These are phyloP conservation scores for Salvia splendens DNA, from an alignment of 257 asterid species.

Conservation along the genomic window DNA sequence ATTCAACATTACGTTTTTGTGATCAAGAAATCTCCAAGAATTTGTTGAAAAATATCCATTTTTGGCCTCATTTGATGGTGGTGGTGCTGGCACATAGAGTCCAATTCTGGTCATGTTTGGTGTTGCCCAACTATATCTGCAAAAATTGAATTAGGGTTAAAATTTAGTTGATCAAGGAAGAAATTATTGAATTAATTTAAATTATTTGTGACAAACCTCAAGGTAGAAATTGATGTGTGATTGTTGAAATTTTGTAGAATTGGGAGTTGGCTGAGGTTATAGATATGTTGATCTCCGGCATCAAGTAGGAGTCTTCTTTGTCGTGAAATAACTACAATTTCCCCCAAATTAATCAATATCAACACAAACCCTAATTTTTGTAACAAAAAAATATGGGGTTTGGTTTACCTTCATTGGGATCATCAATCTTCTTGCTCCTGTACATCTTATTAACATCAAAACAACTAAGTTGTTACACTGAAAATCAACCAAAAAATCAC, in stretches of 20 bases:
- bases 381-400: background rate
- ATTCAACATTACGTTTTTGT: background rate
- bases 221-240: slow-evolving; percentile 51
- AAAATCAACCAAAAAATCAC: no score
- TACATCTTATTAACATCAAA: slow-evolving; percentile 53
- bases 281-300: slow-evolving; percentile 74
- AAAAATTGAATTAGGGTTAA: slow-evolving; percentile 29
- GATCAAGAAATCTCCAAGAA: slow-evolving; percentile 38
- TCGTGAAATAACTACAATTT: slow-evolving; percentile 45
- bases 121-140: slow-evolving; percentile 44
- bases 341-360: background rate
- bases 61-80: slow-evolving; percentile 16
- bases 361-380: slow-evolving; percentile 39
- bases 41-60: slow-evolving; percentile 33
- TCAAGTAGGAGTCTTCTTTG: slow-evolving; percentile 58
- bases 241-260: slow-evolving; percentile 65
- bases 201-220: slow-evolving; percentile 34
- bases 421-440: slow-evolving; percentile 94
- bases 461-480: background rate
- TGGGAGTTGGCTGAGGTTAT: slow-evolving; percentile 78
- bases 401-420: slow-evolving; percentile 77
- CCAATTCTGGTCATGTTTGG: slow-evolving; percentile 33
- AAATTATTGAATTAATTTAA: background rate
- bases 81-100: slow-evolving; percentile 1
- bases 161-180: background rate